Base-by-base conservation (phyloP, 2,329 filamentous ascomycete genomes). In the Trichocomaceae sp. region DNA sequence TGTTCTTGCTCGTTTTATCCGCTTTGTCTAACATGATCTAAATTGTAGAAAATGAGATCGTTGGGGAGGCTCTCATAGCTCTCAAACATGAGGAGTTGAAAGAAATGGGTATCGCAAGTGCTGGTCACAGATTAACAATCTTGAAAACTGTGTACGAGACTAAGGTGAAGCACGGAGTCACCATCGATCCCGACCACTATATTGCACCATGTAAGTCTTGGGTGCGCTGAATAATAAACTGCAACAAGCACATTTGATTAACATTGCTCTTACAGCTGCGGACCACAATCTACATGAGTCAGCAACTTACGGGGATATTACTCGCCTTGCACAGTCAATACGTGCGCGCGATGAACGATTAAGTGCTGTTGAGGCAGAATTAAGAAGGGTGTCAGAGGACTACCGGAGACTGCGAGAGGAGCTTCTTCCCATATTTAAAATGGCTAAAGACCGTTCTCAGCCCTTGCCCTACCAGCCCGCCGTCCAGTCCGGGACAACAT, bases 71-170 rank as follows among this genome's bases (percentile, higher is more conserved):
- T 51, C 77, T 99, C 59, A 83, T 96, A 55, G 89, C 89, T 41
- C 76, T 99, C 60, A 86, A 88, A 60, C 93, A 97, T 69, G 88
- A 95, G 55, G 92, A 97, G 69, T 77, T 99, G 64, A 96, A 95
- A 73, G 90, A 95, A 68, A 92, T 97, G 85, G 91, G 91, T 47
- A 88, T 99, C 60, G 78, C 79, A 59, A 97, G 92, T 73, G 90
- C 96, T 47, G 93, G 93, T 41, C 93, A 99, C 75, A 86, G 93
- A 57, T 79, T 99, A 64, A 95, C 90, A 20, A 95, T 99, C 56
- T 80, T 99, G 56, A 97, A 96, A 75, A 91, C 85, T 64, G 90
- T 97, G 53, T 97, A 96, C 74, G 91, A 97, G 67, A 86, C 93
- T 66, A 99, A 99, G 76, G 86, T 92, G 70, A 90, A 90, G 60